phyloP scores from a whole-genome alignment of 1,139 yeast species.

The Magnusiomyces suaveolens region DNA sequence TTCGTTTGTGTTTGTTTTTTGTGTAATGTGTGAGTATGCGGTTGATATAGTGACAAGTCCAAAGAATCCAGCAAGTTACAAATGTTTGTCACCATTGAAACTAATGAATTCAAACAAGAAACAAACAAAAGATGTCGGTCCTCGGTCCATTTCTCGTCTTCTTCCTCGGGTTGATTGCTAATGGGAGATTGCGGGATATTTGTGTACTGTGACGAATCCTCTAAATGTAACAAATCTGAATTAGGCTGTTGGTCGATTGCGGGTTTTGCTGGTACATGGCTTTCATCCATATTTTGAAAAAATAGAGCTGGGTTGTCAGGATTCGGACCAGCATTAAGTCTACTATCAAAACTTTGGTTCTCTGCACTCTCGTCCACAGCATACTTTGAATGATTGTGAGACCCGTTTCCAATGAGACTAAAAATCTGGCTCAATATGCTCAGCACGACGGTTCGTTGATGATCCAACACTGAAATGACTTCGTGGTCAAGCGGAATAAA shows the following conservation, averaged over 20 bases:
- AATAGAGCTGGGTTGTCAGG: too few relatives aligned
- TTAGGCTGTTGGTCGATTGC: neutral
- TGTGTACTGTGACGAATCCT: neutral
- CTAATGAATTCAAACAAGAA: slow-evolving; percentile 19
- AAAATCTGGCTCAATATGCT: slow-evolving; percentile 14
- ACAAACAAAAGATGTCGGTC: slow-evolving; percentile 19
- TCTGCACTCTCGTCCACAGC: neutral
- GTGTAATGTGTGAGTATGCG: slow-evolving; percentile 12
- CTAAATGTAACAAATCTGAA: neutral
- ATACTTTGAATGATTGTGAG: neutral
- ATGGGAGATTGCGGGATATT: too few relatives aligned
- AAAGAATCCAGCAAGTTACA: slow-evolving; percentile 25
- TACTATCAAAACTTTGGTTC: neutral
- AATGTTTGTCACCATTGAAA: slow-evolving; percentile 20
- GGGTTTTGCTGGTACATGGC: too few relatives aligned
- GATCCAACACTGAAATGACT: slow-evolving; percentile 17
- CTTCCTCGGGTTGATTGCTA: too few relatives aligned
- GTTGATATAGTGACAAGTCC: slow-evolving; percentile 25
- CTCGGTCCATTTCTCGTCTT: too few relatives aligned
- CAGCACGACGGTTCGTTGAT: slow-evolving; percentile 16
- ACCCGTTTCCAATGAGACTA: slow-evolving; percentile 8
- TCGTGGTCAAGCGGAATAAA: slow-evolving; percentile 19
- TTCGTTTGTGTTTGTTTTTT: neutral
- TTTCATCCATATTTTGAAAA: neutral
- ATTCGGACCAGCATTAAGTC: too few relatives aligned